These are phyloP conservation scores for Phytophthora pisi DNA, from an alignment of 352 stramenopile species.

Conservation along the genomic window DNA sequence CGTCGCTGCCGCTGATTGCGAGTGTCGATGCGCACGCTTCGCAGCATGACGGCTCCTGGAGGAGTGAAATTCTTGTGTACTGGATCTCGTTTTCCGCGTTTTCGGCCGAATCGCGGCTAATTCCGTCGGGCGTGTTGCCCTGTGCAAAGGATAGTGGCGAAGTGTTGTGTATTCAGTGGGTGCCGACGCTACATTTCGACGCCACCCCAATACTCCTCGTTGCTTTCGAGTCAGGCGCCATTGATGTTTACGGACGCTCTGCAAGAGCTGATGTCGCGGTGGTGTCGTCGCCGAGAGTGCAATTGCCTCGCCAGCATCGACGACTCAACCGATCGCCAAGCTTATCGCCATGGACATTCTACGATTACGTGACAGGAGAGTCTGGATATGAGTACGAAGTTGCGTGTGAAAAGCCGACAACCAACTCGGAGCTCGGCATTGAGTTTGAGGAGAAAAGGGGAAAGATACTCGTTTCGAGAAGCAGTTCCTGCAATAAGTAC, in stretches of 20 bases:
- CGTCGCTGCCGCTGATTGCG: conserved; percentile 74
- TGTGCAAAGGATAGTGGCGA: conserved; percentile 50
- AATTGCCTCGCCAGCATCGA: conserved; percentile 16
- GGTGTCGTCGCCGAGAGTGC: conserved; percentile 53
- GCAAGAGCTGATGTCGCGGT: conserved; percentile 58
- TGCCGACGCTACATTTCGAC: conserved; percentile 82
- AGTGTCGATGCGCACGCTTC: conserved; percentile 53
- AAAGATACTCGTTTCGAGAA: conserved; percentile 46
- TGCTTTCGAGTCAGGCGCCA: conserved; percentile 56
- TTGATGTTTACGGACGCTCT: conserved; percentile 71
- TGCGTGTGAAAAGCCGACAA: conserved; percentile 44
- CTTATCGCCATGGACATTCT: conserved; percentile 77
- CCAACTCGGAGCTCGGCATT: conserved; percentile 43
- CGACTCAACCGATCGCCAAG: conserved; percentile 47
- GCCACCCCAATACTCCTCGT: conserved; percentile 77
- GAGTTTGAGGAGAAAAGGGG: conserved; percentile 44
- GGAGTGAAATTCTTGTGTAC: conserved; percentile 82
- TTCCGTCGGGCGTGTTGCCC: conserved; percentile 75
- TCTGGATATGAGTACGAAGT: conserved; percentile 77
- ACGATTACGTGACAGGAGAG: conserved; percentile 69
- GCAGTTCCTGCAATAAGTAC: conserved; percentile 31
- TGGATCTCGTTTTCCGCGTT: conserved; percentile 88
- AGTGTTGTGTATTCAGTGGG: conserved; percentile 82
- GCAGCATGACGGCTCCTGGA: conserved; percentile 21
- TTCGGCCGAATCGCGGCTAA: conserved; percentile 75